phyloP scores from a whole-genome alignment of 257 asterid genomes.

The Scutellaria barbata region DNA sequence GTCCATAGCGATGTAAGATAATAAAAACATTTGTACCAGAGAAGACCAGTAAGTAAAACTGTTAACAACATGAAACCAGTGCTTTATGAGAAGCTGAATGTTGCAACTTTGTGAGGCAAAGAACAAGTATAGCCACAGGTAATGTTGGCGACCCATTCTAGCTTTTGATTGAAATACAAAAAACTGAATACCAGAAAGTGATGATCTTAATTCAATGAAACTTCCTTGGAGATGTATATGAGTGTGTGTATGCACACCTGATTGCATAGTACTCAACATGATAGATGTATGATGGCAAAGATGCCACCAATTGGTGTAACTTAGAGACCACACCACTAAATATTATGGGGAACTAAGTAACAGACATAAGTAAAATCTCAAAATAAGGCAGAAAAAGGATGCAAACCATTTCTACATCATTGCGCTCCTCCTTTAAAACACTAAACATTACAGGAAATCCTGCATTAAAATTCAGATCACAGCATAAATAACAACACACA shows the following conservation, averaged over 20 bases:
- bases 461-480: constrained; percentile 42
- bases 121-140: background rate
- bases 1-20: background rate
- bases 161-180: constrained; percentile 11
- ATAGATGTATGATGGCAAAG: background rate
- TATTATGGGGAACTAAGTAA: background rate
- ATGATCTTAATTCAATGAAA: background rate
- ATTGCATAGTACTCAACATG: constrained; percentile 4
- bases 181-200: background rate
- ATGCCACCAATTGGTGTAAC: background rate
- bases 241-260: background rate
- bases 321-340: constrained; percentile 20
- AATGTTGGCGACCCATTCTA: background rate
- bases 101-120: background rate
- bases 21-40: background rate
- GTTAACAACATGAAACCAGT: background rate
- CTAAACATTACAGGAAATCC: constrained; percentile 85
- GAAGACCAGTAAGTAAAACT: background rate
- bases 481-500: constrained; percentile 18
- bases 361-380: constrained; percentile 16
- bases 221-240: background rate
- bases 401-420: constrained; percentile 92
- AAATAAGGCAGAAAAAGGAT: constrained; percentile 31
- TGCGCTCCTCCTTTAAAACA: constrained; percentile 93
- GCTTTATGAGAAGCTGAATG: background rate